A percentile compares a stretch with the other conserved stretches of the same genome.
Conservation (phyloP, 257 asterid species). For the Plantago major region DNA sequence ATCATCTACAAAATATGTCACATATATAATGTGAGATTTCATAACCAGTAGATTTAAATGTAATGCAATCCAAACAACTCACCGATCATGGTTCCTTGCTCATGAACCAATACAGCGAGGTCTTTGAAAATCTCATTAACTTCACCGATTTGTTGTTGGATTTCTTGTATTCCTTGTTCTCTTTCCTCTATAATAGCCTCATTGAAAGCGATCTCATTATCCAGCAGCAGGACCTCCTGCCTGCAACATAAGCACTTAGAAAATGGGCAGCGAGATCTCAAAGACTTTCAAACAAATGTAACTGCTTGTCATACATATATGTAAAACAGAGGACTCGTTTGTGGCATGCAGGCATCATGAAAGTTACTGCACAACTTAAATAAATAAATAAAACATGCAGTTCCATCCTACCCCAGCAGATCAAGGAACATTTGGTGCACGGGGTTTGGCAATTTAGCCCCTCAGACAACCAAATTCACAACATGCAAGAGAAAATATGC, state of each 20-base stretch:
- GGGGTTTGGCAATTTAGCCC: too few species aligned
- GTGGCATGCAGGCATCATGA: too few species aligned
- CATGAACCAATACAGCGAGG: constrained; percentile 82
- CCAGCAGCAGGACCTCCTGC: constrained; percentile 75
- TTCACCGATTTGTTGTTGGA: constrained; percentile 92
- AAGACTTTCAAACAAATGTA: background rate
- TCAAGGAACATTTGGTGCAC: too few species aligned
- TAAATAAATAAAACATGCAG: too few species aligned
- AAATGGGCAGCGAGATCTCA: background rate
- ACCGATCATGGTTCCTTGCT: constrained; percentile 95
- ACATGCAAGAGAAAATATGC: too few species aligned
- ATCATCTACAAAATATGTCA: constrained; percentile 45
- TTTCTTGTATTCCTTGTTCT: constrained; percentile 90
- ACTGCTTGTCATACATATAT: too few species aligned
- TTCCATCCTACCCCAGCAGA: too few species aligned
- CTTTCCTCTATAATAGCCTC: constrained; percentile 95
- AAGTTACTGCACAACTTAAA: too few species aligned
- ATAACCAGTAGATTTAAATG: constrained; percentile 9
- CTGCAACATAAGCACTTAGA: constrained; percentile 37
- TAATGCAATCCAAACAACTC: constrained; percentile 14
- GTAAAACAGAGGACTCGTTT: too few species aligned
- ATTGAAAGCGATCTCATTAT: constrained; percentile 85
- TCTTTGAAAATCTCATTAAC: constrained; percentile 95
- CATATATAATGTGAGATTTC: constrained; percentile 9
- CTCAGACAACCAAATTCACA: too few species aligned